These are phyloP conservation scores for Ceratocystis destructans DNA, from an alignment of 2,329 filamentous ascomycete species.

Conservation along the genomic window DNA sequence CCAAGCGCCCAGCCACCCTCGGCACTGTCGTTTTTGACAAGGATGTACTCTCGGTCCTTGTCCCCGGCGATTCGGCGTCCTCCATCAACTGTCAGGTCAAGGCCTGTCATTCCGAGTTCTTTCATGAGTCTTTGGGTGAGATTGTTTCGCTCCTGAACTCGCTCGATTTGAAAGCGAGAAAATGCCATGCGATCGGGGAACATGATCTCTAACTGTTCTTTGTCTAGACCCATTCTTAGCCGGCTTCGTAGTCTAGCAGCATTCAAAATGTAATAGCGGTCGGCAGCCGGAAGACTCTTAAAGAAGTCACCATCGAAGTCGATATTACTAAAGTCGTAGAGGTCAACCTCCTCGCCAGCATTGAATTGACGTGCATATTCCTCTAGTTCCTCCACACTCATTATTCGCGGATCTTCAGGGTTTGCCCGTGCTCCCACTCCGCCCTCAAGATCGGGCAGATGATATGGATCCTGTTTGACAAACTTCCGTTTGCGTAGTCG, in stretches of 20 bases:
- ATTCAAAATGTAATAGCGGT: conserved; percentile 95
- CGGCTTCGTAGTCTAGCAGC: conserved; percentile 78
- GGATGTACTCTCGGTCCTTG: conserved; percentile 80
- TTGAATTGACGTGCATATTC: conserved; percentile 89
- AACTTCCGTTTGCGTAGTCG: conserved; percentile 62
- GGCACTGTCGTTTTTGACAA: conserved; percentile 88
- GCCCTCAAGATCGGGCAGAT: conserved; percentile 73
- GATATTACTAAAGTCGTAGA: conserved; percentile 97
- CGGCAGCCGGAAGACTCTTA: conserved; percentile 71
- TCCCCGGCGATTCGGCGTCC: conserved; percentile 65
- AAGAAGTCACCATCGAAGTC: conserved; percentile 97
- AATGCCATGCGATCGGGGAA: conserved; percentile 97
- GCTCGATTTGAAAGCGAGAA: conserved; percentile 88
- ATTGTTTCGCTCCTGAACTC: conserved; percentile 83
- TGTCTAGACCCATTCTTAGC: conserved; percentile 87
- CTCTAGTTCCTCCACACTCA: conserved; percentile 89
- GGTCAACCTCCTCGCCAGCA: conserved; percentile 74
- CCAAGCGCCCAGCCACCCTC: conserved; percentile 94
- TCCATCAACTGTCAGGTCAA: conserved; percentile 51
- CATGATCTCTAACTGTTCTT: conserved; percentile 91
- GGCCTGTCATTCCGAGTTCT: conserved; percentile 74
- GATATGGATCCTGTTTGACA: conserved; percentile 85
- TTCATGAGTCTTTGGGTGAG: conserved; percentile 91
- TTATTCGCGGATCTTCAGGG: conserved; percentile 84
- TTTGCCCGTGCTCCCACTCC: conserved; percentile 75